These are phyloP conservation scores for Emergomyces africanus DNA, from an alignment of 2,329 filamentous ascomycete genomes.

Conservation along the genomic window DNA sequence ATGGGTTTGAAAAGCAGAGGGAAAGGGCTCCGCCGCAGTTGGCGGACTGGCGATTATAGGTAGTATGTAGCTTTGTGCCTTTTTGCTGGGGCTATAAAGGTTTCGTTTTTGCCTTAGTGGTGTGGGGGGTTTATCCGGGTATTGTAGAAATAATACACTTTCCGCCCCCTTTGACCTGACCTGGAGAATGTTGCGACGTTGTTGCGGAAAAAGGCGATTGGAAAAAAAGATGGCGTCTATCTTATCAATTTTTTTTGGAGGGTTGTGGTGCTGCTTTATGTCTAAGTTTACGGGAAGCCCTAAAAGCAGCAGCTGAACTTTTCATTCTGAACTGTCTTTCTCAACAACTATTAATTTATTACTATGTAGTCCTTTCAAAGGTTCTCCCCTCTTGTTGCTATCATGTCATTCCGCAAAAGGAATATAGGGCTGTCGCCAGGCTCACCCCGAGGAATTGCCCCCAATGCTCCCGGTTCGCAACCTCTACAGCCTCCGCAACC, in stretches of 20 bases:
- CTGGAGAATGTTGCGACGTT: neutral
- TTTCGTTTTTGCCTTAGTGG: neutral
- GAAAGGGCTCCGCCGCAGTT: neutral
- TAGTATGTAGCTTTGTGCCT: neutral
- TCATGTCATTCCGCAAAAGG: constrained; percentile 57
- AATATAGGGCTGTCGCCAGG: constrained; percentile 44
- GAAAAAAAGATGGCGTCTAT: neutral
- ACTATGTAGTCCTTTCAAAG: neutral
- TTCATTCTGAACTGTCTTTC: no score
- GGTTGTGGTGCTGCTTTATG: neutral
- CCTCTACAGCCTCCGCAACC: constrained; percentile 10
- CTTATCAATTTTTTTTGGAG: neutral
- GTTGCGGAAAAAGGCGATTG: neutral
- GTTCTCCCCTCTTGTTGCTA: constrained; percentile 1
- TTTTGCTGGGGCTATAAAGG: neutral
- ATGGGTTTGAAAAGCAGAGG: neutral
- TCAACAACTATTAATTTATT: no score
- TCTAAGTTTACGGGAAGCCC: neutral
- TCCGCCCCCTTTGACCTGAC: neutral
- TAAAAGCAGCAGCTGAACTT: neutral
- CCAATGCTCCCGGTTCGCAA: constrained; percentile 14
- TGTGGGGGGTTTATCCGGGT: neutral
- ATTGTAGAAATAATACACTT: neutral
- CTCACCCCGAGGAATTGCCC: constrained; percentile 19
- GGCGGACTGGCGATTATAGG: neutral